Evolutionary conservation across 495 filamentous ascomycete species (phyloP).

Genomic region (Darksidea phi): DNA sequence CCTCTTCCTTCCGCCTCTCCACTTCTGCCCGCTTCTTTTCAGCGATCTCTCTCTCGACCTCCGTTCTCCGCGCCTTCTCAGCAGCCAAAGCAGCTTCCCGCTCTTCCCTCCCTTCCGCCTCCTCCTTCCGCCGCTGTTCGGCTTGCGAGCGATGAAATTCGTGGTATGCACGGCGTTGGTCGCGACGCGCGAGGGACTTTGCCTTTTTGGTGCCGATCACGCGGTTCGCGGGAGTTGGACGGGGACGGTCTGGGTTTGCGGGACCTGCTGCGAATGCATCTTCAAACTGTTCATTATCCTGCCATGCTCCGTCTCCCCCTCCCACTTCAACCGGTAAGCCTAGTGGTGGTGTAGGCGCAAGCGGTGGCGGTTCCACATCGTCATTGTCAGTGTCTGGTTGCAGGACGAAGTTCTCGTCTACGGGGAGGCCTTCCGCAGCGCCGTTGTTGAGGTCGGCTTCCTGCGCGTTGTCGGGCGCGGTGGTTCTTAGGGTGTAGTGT

Average conservation of each 20-base stretch:
- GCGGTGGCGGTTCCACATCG: slow-evolving; percentile 13
- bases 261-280: slow-evolving; percentile 11
- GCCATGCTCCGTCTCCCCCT: neutral
- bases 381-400: slow-evolving; percentile 10
- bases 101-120: slow-evolving; percentile 41
- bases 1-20: slow-evolving; percentile 38
- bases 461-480: neutral
- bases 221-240: slow-evolving; percentile 31
- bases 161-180: slow-evolving; percentile 52
- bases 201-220: slow-evolving; percentile 52
- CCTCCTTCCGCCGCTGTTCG: slow-evolving; percentile 41
- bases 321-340: too few relatives aligned
- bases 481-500: neutral
- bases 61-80: slow-evolving; percentile 45
- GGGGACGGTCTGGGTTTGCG: slow-evolving; percentile 19
- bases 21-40: slow-evolving; percentile 38
- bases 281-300: neutral
- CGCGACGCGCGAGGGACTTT: slow-evolving; percentile 48
- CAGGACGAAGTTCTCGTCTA: slow-evolving; percentile 18
- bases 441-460: neutral
- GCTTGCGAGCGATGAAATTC: slow-evolving; percentile 49
- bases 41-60: slow-evolving; percentile 45
- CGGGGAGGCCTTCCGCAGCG: slow-evolving; percentile 7
- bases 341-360: slow-evolving; percentile 31
- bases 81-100: slow-evolving; percentile 43